Base-by-base conservation (phyloP, 306 rosid genomes). In the Crataegus laevigata region DNA sequence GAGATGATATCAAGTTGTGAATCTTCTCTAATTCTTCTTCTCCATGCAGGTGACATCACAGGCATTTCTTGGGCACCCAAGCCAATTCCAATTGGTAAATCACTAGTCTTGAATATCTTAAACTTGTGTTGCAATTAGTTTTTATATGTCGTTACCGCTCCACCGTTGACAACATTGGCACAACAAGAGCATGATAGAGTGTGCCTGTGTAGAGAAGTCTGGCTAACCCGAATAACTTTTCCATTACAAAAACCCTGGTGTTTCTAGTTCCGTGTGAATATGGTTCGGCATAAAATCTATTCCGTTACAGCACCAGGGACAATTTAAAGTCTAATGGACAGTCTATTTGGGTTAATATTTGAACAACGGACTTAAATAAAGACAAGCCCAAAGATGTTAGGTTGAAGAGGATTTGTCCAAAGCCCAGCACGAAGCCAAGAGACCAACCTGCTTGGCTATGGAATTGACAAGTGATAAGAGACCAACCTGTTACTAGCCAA, bases 11-110 rank as follows among this genome's bases (percentile, higher is more conserved):
- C 55, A 70, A 45, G 51, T 29, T 77, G 26, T 64, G 66, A 69
- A 72, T 72, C 32, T 30, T 73, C 70, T 17, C 67, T 72, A 47
- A 73, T 73, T 47, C 34, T 24, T 69, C 45, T 68, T 65, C 68
- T 6, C 76, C 21, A 24, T 79, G 87, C 90, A 96, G 99, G 89
- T 80, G 93, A 87, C 75, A 96, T 96, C 81, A 82, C 99, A 68
- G 82, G 88, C 87, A 88, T 96, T 78, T 81, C 91, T 38, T 96
- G 99, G 99, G 80, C 90, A 29, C 99, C 99, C 43, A 88, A 86
- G 81, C 14, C 77, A 34, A 81, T 90, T 75, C 88, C 90, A 61
- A 74, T 38, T 66, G 99, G 99, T 96, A 85, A 85, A 34, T 55
- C 38, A 34, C 47, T 22, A 25, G 0, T 34, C 68, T 73, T 60